These are phyloP conservation scores for Paramyrothecium roridum DNA, from an alignment of 2,329 filamentous ascomycete genomes.

Conservation along the genomic window DNA sequence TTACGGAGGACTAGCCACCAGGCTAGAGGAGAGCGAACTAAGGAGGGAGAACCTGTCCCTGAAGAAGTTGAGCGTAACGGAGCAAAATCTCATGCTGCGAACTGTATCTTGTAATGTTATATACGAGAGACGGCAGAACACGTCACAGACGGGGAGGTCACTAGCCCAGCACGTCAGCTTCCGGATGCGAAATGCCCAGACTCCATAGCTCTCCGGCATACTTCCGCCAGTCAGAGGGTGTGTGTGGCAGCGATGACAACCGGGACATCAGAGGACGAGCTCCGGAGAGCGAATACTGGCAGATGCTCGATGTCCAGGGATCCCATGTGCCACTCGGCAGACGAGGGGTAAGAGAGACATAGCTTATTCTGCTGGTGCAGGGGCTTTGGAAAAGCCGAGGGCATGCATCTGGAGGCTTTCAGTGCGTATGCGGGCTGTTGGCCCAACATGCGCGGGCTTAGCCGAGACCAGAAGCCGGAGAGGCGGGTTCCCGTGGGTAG, in stretches of 20 bases:
- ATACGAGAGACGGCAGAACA: not conserved
- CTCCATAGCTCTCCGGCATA: constrained; percentile 6
- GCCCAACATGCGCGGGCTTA: not conserved
- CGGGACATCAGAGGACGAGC: constrained; percentile 2
- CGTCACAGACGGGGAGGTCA: not conserved
- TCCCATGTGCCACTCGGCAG: not conserved
- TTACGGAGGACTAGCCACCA: constrained; percentile 4
- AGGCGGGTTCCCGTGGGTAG: not conserved
- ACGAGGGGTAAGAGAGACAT: not conserved
- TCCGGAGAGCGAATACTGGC: not conserved
- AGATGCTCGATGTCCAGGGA: not conserved
- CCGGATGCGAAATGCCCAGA: not conserved
- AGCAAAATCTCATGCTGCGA: not conserved
- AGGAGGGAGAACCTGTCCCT: not conserved
- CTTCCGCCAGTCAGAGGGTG: constrained; percentile 11
- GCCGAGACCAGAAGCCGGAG: not conserved
- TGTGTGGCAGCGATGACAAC: not conserved
- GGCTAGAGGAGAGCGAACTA: not conserved
- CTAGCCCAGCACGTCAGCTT: not conserved
- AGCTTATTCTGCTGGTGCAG: not conserved
- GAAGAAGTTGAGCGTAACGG: not conserved
- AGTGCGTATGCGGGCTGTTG: not conserved
- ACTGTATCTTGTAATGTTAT: not conserved
- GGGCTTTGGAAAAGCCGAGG: not conserved
- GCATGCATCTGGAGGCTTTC: not conserved